Conservation (phyloP, 2,329 filamentous ascomycete genomes). For the Cryphonectria parasitica region DNA sequence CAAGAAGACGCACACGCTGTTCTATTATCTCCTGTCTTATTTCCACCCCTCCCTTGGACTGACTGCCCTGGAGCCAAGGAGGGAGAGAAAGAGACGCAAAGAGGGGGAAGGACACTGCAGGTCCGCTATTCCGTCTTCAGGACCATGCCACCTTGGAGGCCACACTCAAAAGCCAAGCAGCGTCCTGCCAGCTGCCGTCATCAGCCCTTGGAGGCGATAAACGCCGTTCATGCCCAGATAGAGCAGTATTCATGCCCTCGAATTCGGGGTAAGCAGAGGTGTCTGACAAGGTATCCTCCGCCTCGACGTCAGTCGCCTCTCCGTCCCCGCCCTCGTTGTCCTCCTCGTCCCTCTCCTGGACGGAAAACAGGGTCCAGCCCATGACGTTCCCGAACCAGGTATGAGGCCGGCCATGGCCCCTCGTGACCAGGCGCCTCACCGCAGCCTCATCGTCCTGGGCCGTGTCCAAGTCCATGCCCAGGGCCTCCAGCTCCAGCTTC, state of each 20-base stretch:
- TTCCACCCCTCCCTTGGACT: not conserved
- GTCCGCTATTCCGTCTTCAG: conserved; percentile 8
- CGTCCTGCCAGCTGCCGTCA: conserved; percentile 67
- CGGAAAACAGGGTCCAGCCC: conserved; percentile 65
- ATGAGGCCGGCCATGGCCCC: conserved; percentile 53
- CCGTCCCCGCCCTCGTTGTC: conserved; percentile 39
- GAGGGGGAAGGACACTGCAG: not conserved
- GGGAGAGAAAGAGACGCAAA: not conserved
- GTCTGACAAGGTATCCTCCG: conserved; percentile 20
- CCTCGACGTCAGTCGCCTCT: conserved; percentile 32
- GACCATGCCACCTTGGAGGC: conserved; percentile 56
- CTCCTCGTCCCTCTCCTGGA: conserved; percentile 64
- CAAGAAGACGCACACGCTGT: not conserved
- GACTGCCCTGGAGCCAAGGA: not conserved
- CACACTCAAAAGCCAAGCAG: conserved; percentile 69
- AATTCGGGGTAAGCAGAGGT: conserved; percentile 37
- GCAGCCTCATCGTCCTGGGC: conserved; percentile 61
- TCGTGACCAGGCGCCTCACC: conserved; percentile 59
- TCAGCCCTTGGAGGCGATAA: conserved; percentile 56
- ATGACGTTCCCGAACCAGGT: conserved; percentile 64
- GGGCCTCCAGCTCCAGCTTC: conserved; percentile 59
- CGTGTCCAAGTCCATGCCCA: conserved; percentile 51
- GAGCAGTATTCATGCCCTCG: conserved; percentile 44
- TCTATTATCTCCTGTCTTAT: not conserved
- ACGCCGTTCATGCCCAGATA: conserved; percentile 44